A percentile compares a stretch with the other conserved stretches of the same genome.
phyloP scores from a whole-genome alignment of 441 rosid species.

The Croton laevigatus region DNA sequence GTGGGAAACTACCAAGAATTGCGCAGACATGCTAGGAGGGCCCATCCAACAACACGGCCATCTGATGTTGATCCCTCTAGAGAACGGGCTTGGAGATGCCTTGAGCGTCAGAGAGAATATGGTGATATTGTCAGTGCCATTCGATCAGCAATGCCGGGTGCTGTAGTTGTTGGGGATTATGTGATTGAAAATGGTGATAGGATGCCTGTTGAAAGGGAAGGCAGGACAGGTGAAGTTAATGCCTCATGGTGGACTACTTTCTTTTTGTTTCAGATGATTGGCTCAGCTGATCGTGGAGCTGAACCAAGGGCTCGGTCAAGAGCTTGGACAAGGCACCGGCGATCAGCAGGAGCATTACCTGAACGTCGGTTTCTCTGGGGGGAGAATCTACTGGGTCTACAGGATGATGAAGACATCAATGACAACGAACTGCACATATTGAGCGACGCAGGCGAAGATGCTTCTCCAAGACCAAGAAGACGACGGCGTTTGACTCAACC shows the following conservation, averaged over 20 bases:
- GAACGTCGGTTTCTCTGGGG: conserved; percentile 90
- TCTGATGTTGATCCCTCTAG: conserved; percentile 85
- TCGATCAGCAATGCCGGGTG: conserved; percentile 89
- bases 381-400: conserved; percentile 76
- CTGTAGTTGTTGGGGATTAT: conserved; percentile 91
- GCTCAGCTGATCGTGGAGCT: conserved; percentile 53
- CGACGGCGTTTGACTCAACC: conserved; percentile 59
- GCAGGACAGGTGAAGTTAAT: conserved; percentile 41
- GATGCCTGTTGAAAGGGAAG: conserved; percentile 53
- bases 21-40: conserved; percentile 83
- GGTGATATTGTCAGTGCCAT: conserved; percentile 88
- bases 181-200: conserved; percentile 85
- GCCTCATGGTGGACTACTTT: conserved; percentile 71
- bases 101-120: conserved; percentile 91
- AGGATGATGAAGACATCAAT: conserved; percentile 41
- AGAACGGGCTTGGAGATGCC: conserved; percentile 84
- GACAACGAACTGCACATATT: conserved; percentile 46
- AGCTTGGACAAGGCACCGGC: conserved; percentile 75
- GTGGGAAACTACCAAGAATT: conserved; percentile 70
- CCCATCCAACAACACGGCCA: conserved; percentile 79
- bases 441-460: conserved; percentile 53
- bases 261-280: conserved; percentile 80
- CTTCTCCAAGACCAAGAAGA: conserved; percentile 62
- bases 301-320: conserved; percentile 75
- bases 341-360: conserved; percentile 42